Conservation (phyloP, 176 grass and related monocot genomes). For the Aegilops sharonensis region DNA sequence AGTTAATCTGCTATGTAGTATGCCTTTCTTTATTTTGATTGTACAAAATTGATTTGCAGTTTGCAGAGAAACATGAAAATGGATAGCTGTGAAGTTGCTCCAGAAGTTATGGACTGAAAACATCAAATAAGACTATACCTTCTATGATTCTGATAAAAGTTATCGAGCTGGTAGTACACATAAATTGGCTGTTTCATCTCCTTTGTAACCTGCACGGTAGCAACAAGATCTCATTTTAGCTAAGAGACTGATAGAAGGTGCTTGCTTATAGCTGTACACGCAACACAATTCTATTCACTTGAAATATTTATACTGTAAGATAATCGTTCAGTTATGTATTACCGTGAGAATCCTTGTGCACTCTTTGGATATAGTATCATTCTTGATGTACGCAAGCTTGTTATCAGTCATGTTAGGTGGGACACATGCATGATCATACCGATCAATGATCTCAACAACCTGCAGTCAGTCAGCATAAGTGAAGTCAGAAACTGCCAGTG, state of each 20-base stretch:
- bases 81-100: neutral
- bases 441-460: slow-evolving; percentile 91
- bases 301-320: neutral
- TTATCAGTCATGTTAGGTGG: slow-evolving; percentile 48
- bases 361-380: slow-evolving; percentile 47
- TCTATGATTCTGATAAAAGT: slow-evolving; percentile 99
- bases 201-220: slow-evolving; percentile 66
- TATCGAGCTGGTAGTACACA: slow-evolving; percentile 97
- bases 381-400: slow-evolving; percentile 73
- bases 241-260: neutral
- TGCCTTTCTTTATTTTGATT: neutral
- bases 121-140: slow-evolving; percentile 54
- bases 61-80: neutral
- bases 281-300: neutral
- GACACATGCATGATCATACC: slow-evolving; percentile 72
- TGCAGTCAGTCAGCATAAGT: slow-evolving; percentile 21
- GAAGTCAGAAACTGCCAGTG: slow-evolving; percentile 7
- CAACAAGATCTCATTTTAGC: neutral
- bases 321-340: slow-evolving; percentile 25
- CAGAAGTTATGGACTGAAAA: slow-evolving; percentile 10
- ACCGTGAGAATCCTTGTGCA: slow-evolving; percentile 79
- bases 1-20: neutral
- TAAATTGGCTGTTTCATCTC: slow-evolving; percentile 86
- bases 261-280: neutral
- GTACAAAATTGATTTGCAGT: neutral